Base-by-base conservation (phyloP, 2,329 filamentous ascomycete genomes). In the Leptographium galeiforme region DNA sequence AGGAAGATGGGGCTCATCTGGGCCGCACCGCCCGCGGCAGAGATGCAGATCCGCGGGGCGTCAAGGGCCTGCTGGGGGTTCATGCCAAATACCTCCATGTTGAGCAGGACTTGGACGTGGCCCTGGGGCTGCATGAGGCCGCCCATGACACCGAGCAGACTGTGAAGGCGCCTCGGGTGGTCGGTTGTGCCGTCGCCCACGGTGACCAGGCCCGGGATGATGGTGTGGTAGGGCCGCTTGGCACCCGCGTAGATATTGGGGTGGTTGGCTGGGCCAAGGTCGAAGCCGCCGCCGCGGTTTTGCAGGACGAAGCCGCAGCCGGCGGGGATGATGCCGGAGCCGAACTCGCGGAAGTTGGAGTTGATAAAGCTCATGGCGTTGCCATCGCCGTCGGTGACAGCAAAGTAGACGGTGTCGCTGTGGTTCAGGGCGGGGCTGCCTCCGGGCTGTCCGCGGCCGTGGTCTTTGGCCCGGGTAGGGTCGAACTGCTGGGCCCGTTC, bases 111-210 rank as follows among this genome's bases (percentile, higher is more conserved):
- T 68, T 97, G 93, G 0, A 97, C 84, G 57, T 97, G 93, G 25
- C 91, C 93, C 68, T 97, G 93, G 0, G 93, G 93, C 70, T 98
- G 93, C 87, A 97, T 97, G 69, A 94, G 97, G 2, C 89, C 91
- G 51, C 93, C 93, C 93, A 97, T 97, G 56, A 97, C 91, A 51
- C 93, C 93, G 62, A 91, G 96, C 0, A 95, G 86, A 6, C 81
- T 85, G 66, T 95, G 88, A 54, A 97, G 70, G 25, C 49, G 78
- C 83, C 33, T 80, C 79, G 61, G 94, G 89, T 7, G 72, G 70
- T n/a, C 79, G 66, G 60, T 93, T 89, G 0, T 38, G 47, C 47
- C 33, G 32, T 32, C 34, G 13, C 46, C 46, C 34, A 25, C 19
- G 11, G 93, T 97, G 18, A 91, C 81, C 67, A 97, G 77, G 0